Conservation (phyloP, 1,284 basidiomycete genomes). For the Pulveroboletus sp. region DNA sequence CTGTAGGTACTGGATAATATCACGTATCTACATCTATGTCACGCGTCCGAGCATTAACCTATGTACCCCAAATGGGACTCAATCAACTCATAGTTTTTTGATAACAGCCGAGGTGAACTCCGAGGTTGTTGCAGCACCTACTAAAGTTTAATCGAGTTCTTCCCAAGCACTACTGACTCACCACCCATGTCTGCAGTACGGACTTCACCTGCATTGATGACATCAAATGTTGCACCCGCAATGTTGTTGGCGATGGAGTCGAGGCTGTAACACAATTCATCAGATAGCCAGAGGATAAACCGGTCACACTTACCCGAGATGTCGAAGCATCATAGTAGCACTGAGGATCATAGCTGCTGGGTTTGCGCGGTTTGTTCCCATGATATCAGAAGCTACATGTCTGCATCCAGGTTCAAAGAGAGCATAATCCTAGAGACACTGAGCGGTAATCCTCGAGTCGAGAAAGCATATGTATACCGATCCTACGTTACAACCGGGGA, state of each 20-base stretch:
- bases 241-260: conserved; percentile 95
- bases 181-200: conserved; percentile 96
- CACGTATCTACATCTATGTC: conserved; percentile 28
- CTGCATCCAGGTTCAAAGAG: conserved; percentile 99
- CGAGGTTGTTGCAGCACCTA: conserved; percentile 83
- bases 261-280: conserved; percentile 47
- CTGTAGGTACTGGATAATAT: conserved; percentile 19
- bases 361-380: conserved; percentile 97
- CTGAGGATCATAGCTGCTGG: conserved; percentile 98
- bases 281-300: conserved; percentile 1
- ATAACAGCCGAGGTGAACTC: conserved; percentile 92
- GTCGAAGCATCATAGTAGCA: conserved; percentile 97
- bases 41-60: conserved; percentile 6
- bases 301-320: conserved; percentile 69
- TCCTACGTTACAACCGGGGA: conserved; percentile 98
- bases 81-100: conserved; percentile 49
- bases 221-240: conserved; percentile 89
- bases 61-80: not conserved
- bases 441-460: conserved; percentile 2
- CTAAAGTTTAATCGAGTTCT: conserved; percentile 7
- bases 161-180: conserved; percentile 38
- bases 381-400: conserved; percentile 97
- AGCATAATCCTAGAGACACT: conserved; percentile 76
- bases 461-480: conserved; percentile 50
- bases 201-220: conserved; percentile 87